phyloP scores from a whole-genome alignment of 495 filamentous ascomycete genomes.

The Arthonia radiata region DNA sequence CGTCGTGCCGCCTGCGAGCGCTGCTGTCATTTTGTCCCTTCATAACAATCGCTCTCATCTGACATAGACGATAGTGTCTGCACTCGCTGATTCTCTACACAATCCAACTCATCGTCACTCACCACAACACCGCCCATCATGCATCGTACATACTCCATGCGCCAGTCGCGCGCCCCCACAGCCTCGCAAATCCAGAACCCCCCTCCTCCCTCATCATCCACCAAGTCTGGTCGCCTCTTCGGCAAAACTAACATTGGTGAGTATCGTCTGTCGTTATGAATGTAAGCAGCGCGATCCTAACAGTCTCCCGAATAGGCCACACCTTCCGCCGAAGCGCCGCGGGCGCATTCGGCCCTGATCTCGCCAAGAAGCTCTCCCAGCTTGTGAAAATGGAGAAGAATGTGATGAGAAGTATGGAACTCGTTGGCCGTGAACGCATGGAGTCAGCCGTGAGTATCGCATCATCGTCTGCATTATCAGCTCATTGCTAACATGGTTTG shows the following conservation, averaged over 20 bases:
- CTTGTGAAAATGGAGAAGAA: constrained; percentile 99
- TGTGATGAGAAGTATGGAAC: constrained; percentile 92
- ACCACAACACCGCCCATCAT: no score
- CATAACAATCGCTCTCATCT: no score
- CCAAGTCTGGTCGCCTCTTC: constrained; percentile 73
- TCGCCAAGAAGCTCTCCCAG: constrained; percentile 89
- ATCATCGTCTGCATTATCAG: constrained; percentile 1
- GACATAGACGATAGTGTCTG: no score
- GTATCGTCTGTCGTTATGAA: no score
- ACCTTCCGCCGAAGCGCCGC: constrained; percentile 74
- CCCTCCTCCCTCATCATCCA: constrained; percentile 70
- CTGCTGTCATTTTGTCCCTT: no score
- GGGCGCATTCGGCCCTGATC: constrained; percentile 85
- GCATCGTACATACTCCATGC: constrained; percentile 99
- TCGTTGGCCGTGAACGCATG: constrained; percentile 87
- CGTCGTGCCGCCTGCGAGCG: no score
- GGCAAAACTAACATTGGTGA: constrained; percentile 64
- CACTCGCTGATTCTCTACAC: no score
- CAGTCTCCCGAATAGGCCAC: constrained; percentile 42
- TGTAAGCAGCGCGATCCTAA: no score
- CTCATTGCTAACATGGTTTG: constrained; percentile 1
- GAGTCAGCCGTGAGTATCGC: constrained; percentile 60
- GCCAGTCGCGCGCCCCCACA: constrained; percentile 81
- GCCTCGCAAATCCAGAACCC: constrained; percentile 78
- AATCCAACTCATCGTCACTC: no score